phyloP scores from a whole-genome alignment of 192 early-diverging fungal species.

The Coemansia sp. region DNA sequence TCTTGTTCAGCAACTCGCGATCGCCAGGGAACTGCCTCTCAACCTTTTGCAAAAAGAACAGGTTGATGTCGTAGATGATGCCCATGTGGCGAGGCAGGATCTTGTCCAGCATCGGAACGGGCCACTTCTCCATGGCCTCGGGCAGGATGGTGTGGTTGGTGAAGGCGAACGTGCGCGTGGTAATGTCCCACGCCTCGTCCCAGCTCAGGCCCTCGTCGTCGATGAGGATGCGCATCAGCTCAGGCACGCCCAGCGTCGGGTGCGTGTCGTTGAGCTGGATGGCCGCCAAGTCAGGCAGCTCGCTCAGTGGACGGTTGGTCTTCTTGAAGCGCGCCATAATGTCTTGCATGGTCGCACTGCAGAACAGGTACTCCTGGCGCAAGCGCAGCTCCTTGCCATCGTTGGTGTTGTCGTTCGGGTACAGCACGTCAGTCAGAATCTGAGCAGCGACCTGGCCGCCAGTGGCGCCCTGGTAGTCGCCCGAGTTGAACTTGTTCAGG shows the following conservation, averaged over 20 bases:
- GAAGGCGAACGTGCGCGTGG: conserved; percentile 90
- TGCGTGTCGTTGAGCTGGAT: conserved; percentile 99
- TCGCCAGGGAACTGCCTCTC: conserved; percentile 86
- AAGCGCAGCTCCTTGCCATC: conserved; percentile 94
- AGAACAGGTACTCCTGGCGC: conserved; percentile 99
- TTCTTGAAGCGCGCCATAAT: conserved; percentile 95
- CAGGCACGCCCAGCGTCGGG: conserved; percentile 92
- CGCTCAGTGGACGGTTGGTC: conserved; percentile 74
- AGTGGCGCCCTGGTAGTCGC: conserved; percentile 92
- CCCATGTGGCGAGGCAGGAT: conserved; percentile 96
- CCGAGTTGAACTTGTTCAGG: conserved; percentile 82
- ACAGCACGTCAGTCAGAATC: conserved; percentile 93
- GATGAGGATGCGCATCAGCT: conserved; percentile 90
- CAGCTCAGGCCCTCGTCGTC: conserved; percentile 90
- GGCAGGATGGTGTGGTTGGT: conserved; percentile 99
- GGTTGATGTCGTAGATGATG: conserved; percentile 99
- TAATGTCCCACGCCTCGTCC: conserved; percentile 96
- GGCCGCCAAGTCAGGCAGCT: conserved; percentile 92
- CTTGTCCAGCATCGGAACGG: conserved; percentile 90
- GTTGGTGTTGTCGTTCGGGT: conserved; percentile 98
- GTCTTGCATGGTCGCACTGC: conserved; percentile 85
- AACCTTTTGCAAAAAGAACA: conserved; percentile 96
- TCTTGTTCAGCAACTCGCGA: conserved; percentile 78
- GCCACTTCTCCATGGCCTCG: conserved; percentile 98
- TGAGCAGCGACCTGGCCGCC: conserved; percentile 91